Conservation (phyloP, 2,329 filamentous ascomycete species). For the Talaromyces pinophilus region DNA sequence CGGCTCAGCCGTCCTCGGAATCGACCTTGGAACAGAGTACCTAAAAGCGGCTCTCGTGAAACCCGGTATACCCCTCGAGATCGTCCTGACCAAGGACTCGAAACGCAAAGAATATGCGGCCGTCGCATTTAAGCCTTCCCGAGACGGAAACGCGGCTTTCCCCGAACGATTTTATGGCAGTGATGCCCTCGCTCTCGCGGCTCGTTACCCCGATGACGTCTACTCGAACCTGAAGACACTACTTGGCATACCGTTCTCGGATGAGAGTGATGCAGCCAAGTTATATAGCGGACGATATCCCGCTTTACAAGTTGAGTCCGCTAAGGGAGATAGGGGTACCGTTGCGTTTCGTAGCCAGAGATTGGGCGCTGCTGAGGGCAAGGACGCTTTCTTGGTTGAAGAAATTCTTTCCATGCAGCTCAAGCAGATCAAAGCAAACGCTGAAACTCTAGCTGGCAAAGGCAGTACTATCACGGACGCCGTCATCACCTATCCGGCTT, state of each 20-base stretch:
- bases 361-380: slow-evolving; percentile 65
- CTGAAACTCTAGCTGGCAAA: slow-evolving; percentile 77
- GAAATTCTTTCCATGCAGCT: slow-evolving; percentile 96
- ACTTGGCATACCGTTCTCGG: slow-evolving; percentile 65
- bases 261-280: slow-evolving; percentile 55
- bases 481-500: slow-evolving; percentile 86
- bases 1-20: slow-evolving; percentile 77
- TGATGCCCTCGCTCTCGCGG: slow-evolving; percentile 82
- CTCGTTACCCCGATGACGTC: slow-evolving; percentile 87
- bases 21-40: slow-evolving; percentile 95
- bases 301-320: slow-evolving; percentile 66
- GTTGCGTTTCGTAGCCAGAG: slow-evolving; percentile 78
- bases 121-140: slow-evolving; percentile 88
- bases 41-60: slow-evolving; percentile 96
- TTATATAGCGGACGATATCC: slow-evolving; percentile 78
- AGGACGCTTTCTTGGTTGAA: slow-evolving; percentile 71
- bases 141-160: slow-evolving; percentile 65
- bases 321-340: slow-evolving; percentile 60
- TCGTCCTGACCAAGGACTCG: slow-evolving; percentile 96
- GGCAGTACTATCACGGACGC: slow-evolving; percentile 73
- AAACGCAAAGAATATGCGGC: slow-evolving; percentile 92
- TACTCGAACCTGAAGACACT: slow-evolving; percentile 92
- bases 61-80: slow-evolving; percentile 94
- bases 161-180: slow-evolving; percentile 91
- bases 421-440: slow-evolving; percentile 86